Percentiles rank a stretch among this genome's conserved stretches.
Evolutionary conservation across 108 stramenopile genomes (phyloP).

Genomic region (Schizochytrium sp.): DNA sequence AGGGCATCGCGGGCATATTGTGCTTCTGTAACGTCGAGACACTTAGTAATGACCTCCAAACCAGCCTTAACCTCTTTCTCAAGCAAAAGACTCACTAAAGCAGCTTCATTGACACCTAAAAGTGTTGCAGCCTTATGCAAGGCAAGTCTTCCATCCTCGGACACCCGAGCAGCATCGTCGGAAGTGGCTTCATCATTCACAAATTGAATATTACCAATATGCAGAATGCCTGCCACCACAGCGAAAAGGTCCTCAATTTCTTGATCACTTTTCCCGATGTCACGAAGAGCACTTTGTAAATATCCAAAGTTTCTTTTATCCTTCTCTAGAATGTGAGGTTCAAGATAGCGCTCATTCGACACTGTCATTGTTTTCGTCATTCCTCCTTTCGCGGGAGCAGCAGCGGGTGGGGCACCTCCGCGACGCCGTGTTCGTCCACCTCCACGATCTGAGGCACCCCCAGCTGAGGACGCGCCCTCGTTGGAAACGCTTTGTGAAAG

Average conservation of each 20-base stretch:
- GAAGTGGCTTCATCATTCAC: conserved; percentile 68
- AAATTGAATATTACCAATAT: conserved; percentile 89
- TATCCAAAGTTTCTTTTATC: conserved; percentile 59
- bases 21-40: conserved; percentile 84
- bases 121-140: conserved; percentile 81
- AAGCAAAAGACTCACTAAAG: conserved; percentile 83
- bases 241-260: conserved; percentile 80
- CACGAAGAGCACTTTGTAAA: conserved; percentile 4
- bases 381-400: background rate
- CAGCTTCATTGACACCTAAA: conserved; percentile 84
- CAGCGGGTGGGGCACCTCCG: too few species aligned
- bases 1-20: conserved; percentile 91
- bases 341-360: conserved; percentile 17
- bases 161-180: background rate
- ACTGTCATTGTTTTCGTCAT: conserved; percentile 39
- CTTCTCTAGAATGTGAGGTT: conserved; percentile 46
- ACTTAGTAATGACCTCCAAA: conserved; percentile 66
- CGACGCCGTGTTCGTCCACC: too few species aligned
- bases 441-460: too few species aligned
- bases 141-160: background rate
- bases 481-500: background rate
- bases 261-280: conserved; percentile 69
- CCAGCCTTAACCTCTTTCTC: conserved; percentile 77
- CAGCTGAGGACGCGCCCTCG: too few species aligned
- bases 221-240: conserved; percentile 88